Evolutionary conservation across 306 rosid species (phyloP).

Genomic region (Lathyrus tuberosus): DNA sequence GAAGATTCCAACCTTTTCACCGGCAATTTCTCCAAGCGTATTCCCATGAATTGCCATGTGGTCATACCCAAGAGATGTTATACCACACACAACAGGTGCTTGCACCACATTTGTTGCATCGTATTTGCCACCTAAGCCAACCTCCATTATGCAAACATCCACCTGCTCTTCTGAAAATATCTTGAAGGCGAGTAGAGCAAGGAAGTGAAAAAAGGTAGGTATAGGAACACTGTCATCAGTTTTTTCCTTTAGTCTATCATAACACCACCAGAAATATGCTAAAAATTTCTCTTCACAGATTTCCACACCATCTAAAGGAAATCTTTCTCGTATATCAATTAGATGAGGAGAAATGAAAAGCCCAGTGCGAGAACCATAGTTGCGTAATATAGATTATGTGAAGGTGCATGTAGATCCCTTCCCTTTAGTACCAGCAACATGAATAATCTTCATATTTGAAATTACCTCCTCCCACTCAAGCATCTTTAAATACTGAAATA

Average conservation of each 20-base stretch:
- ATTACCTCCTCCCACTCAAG: conserved; percentile 86
- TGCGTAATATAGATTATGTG: conserved; percentile 81
- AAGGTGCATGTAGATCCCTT: conserved; percentile 99
- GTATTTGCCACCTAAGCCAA: conserved; percentile 87
- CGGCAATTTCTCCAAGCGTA: too few species aligned
- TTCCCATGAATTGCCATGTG: conserved; percentile 92
- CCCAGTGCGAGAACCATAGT: conserved; percentile 87
- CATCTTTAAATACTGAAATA: conserved; percentile 77
- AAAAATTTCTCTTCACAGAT: conserved; percentile 78
- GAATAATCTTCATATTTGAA: conserved; percentile 81
- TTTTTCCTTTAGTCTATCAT: conserved; percentile 76
- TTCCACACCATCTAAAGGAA: conserved; percentile 78
- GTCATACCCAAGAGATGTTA: conserved; percentile 92
- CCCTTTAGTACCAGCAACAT: conserved; percentile 98
- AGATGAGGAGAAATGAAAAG: conserved; percentile 98
- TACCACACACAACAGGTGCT: conserved; percentile 80
- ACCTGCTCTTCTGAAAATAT: conserved; percentile 94
- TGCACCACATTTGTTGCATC: conserved; percentile 96
- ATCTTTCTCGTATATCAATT: conserved; percentile 91
- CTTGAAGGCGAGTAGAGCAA: conserved; percentile 96
- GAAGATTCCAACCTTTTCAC: conserved; percentile 97
- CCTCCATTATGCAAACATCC: conserved; percentile 90
- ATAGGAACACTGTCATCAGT: conserved; percentile 67
- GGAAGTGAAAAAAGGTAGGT: conserved; percentile 94
- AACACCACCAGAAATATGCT: conserved; percentile 98